Percentiles rank a stretch among this genome's conserved stretches.
Evolutionary conservation across 345 rosid genomes (phyloP).

Genomic region (Anastatica hierochuntica): DNA sequence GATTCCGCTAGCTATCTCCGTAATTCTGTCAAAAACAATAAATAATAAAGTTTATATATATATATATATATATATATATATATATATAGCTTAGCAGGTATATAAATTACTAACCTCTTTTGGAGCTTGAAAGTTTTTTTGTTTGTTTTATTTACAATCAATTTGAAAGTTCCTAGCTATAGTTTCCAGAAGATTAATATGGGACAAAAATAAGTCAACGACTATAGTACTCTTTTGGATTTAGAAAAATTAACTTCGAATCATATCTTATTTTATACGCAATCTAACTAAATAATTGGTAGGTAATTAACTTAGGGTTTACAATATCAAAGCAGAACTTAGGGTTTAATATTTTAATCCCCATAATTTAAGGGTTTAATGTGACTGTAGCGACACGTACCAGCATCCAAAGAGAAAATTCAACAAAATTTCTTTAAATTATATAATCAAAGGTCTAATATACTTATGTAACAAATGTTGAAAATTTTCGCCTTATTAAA

Average conservation of each 20-base stretch:
- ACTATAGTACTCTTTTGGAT: constrained; percentile 17
- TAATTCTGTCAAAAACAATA: no score
- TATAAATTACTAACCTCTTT: no score
- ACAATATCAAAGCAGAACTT: constrained; percentile 2
- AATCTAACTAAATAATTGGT: constrained; percentile 6
- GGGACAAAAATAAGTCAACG: constrained; percentile 21
- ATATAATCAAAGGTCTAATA: no score
- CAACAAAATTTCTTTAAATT: no score
- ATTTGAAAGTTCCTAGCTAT: constrained; percentile 12
- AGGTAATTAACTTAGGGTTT: constrained; percentile 21
- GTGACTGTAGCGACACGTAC: constrained; percentile 15
- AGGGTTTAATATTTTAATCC: constrained; percentile 16
- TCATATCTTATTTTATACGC: constrained; percentile 21
- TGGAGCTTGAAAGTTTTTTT: neutral
- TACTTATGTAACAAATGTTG: no score
- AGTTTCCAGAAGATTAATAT: constrained; percentile 18
- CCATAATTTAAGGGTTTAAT: constrained; percentile 7
- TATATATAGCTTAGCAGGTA: no score
- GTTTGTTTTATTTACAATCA: neutral
- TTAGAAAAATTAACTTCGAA: constrained; percentile 9
- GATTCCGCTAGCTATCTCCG: no score
- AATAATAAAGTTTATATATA: no score
- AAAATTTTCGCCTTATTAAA: no score
- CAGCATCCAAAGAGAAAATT: constrained; percentile 11
- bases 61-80: no score